A percentile compares a stretch with the other conserved stretches of the same genome.
Evolutionary conservation across 1,284 basidiomycete species (phyloP).

Genomic region (Papiliotrema fonsecae): DNA sequence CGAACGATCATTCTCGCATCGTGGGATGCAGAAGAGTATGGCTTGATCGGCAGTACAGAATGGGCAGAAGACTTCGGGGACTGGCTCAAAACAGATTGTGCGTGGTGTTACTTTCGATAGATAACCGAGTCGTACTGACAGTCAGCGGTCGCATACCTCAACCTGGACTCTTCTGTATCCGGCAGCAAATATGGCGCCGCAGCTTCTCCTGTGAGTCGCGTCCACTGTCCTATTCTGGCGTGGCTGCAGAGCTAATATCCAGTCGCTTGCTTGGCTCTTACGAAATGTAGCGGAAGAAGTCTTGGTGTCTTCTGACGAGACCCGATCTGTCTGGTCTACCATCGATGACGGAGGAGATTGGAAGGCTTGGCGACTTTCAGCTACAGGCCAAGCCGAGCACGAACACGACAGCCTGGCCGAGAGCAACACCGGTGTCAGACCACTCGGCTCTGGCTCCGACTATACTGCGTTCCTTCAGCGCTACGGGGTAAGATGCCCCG

Average conservation of each 20-base stretch:
- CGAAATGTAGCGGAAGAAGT: constrained; percentile 62
- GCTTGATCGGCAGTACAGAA: constrained; percentile 80
- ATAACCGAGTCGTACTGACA: constrained; percentile 7
- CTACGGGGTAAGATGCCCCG: constrained; percentile 48
- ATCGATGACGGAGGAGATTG: constrained; percentile 37
- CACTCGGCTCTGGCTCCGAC: constrained; percentile 55
- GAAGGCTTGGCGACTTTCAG: constrained; percentile 12
- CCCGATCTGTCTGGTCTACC: constrained; percentile 45
- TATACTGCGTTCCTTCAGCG: constrained; percentile 67
- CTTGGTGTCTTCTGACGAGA: constrained; percentile 52
- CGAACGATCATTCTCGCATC: constrained; percentile 82
- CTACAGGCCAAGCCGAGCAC: constrained; percentile 1
- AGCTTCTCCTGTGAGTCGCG: constrained; percentile 43
- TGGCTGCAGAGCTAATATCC: constrained; percentile 45
- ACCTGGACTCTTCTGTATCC: constrained; percentile 64
- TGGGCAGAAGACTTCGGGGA: constrained; percentile 83
- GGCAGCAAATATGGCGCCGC: constrained; percentile 60
- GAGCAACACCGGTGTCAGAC: constrained; percentile 8
- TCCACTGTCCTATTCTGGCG: not conserved
- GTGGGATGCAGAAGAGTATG: constrained; percentile 94
- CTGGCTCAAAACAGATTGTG: constrained; percentile 66
- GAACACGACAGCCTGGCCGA: constrained; percentile 12
- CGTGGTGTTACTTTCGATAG: constrained; percentile 11
- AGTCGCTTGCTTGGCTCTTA: constrained; percentile 74
- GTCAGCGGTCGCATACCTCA: constrained; percentile 75